Evolutionary conservation across 495 filamentous ascomycete species (phyloP).

Genomic region (Penicillium angulare): DNA sequence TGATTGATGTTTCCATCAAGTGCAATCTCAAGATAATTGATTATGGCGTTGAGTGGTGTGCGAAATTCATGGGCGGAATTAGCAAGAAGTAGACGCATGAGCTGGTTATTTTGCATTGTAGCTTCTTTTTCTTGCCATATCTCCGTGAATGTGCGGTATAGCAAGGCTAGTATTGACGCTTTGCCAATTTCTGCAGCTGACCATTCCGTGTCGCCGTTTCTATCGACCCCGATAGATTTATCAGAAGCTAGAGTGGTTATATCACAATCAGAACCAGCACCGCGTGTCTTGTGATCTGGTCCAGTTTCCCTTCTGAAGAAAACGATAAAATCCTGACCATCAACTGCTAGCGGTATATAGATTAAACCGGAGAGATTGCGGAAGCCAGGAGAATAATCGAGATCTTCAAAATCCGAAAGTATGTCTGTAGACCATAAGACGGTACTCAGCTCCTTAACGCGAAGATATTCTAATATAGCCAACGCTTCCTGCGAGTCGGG

Average conservation of each 20-base stretch:
- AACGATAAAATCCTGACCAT: constrained; percentile 80
- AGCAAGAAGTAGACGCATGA: constrained; percentile 74
- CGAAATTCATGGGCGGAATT: constrained; percentile 92
- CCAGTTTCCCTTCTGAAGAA: constrained; percentile 58
- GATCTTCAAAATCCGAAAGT: constrained; percentile 71
- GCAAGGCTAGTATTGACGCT: constrained; percentile 78
- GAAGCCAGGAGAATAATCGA: constrained; percentile 76
- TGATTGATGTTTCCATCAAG: constrained; percentile 75
- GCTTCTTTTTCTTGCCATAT: constrained; percentile 89
- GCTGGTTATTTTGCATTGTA: constrained; percentile 71
- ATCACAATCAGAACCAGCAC: neutral
- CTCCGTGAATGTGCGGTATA: constrained; percentile 83
- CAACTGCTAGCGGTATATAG: constrained; percentile 70
- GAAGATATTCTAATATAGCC: constrained; percentile 77
- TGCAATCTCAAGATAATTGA: constrained; percentile 91
- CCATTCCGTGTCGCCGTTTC: too few relatives aligned
- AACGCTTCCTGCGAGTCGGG: constrained; percentile 75
- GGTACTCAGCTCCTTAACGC: constrained; percentile 65
- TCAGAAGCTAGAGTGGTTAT: too few relatives aligned
- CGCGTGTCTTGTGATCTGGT: constrained; percentile 4
- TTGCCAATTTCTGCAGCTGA: constrained; percentile 63
- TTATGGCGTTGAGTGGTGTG: constrained; percentile 88
- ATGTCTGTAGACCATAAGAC: constrained; percentile 74
- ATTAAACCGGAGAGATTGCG: constrained; percentile 69
- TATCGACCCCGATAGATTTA: too few relatives aligned